Evolutionary conservation across 2,329 filamentous ascomycete genomes (phyloP).

Genomic region (Alternaria triticimaculans): DNA sequence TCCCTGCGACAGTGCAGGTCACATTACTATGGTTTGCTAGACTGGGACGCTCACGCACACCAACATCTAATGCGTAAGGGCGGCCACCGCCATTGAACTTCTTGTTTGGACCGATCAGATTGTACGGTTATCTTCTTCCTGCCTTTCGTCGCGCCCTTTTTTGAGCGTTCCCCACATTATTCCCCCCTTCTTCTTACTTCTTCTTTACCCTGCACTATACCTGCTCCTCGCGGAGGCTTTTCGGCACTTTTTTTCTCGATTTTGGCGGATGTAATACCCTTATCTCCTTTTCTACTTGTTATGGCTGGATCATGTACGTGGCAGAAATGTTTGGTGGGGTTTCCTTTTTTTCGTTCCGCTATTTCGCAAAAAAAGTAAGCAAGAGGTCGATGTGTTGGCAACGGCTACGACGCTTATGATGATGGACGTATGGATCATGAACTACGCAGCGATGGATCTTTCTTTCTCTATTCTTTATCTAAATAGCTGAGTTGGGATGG

Average conservation of each 20-base stretch:
- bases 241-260: constrained; percentile 22
- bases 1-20: constrained; percentile 42
- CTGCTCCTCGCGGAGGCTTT: constrained; percentile 33
- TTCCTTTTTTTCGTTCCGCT: constrained; percentile 11
- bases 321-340: constrained; percentile 6
- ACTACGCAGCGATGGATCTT: constrained; percentile 21
- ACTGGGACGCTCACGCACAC: constrained; percentile 48
- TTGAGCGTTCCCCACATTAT: constrained; percentile 5
- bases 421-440: constrained; percentile 12
- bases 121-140: constrained; percentile 16
- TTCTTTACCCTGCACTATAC: constrained; percentile 33
- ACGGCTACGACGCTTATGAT: constrained; percentile 21
- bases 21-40: constrained; percentile 48
- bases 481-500: not conserved
- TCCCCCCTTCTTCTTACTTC: constrained; percentile 13
- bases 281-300: constrained; percentile 15
- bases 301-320: constrained; percentile 14
- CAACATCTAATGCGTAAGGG: constrained; percentile 35
- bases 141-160: constrained; percentile 6
- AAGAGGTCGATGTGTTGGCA: constrained; percentile 15
- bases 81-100: constrained; percentile 25
- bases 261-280: constrained; percentile 39
- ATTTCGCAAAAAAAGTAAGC: constrained; percentile 16
- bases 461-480: constrained; percentile 5
- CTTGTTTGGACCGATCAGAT: constrained; percentile 15